These are phyloP conservation scores for Trichomonascaceae sp. DNA, from an alignment of 1,139 yeast species.

Conservation along the genomic window DNA sequence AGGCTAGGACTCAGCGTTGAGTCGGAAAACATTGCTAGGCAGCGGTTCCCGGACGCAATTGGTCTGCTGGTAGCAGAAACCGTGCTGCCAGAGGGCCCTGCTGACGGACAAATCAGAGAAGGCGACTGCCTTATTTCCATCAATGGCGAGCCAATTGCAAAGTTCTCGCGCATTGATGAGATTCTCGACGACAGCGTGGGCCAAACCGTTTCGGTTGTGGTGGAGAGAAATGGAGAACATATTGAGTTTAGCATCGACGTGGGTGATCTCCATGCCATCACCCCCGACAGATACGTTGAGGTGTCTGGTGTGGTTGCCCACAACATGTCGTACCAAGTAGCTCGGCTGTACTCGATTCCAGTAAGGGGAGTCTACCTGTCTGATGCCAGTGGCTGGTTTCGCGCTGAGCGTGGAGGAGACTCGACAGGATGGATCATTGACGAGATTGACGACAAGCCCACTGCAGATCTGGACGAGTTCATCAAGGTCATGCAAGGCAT, in stretches of 20 bases:
- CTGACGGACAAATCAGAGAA: constrained; percentile 58
- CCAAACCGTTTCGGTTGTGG: constrained; percentile 38
- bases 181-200: constrained; percentile 66
- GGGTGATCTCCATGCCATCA: constrained; percentile 66
- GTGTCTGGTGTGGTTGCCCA: constrained; percentile 84
- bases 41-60: constrained; percentile 56
- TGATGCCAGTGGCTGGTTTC: constrained; percentile 69
- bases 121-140: constrained; percentile 77
- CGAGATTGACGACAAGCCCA: constrained; percentile 60
- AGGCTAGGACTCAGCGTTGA: constrained; percentile 71
- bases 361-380: constrained; percentile 73
- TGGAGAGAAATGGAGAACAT: constrained; percentile 67
- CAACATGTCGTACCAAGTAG: constrained; percentile 76
- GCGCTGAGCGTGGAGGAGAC: constrained; percentile 31
- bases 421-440: constrained; percentile 62
- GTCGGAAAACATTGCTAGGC: constrained; percentile 59
- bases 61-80: constrained; percentile 80
- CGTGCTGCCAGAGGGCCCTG: constrained; percentile 80
- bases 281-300: constrained; percentile 70
- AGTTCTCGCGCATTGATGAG: constrained; percentile 74
- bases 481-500: constrained; percentile 63
- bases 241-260: constrained; percentile 40
- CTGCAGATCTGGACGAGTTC: constrained; percentile 60
- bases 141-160: constrained; percentile 49
- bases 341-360: constrained; percentile 72